Conservation (phyloP, 2,329 filamentous ascomycete species). For the Ascochyta fabae region DNA sequence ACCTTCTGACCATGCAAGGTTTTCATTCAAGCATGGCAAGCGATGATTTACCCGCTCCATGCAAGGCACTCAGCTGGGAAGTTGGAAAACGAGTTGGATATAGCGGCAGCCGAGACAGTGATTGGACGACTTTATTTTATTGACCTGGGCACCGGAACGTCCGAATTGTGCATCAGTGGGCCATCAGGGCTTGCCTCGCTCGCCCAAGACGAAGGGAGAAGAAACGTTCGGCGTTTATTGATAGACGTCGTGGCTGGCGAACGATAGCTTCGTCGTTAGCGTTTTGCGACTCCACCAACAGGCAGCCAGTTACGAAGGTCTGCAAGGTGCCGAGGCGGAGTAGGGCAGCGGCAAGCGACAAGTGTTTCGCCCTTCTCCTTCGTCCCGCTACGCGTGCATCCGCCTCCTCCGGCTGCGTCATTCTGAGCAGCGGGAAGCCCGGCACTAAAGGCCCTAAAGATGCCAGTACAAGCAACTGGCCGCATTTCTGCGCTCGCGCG, state of each 20-base stretch:
- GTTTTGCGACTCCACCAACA: slow-evolving; percentile 10
- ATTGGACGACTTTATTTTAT: slow-evolving; percentile 32
- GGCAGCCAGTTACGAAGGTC: slow-evolving; percentile 21
- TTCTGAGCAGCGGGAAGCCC: slow-evolving; percentile 34
- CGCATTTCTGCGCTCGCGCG: slow-evolving; percentile 23
- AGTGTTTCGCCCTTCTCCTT: slow-evolving; percentile 34
- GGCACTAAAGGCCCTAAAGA: slow-evolving; percentile 29
- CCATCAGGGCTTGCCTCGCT: slow-evolving; percentile 19
- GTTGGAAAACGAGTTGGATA: slow-evolving; percentile 19
- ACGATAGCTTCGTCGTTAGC: slow-evolving; percentile 2
- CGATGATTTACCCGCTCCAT: slow-evolving; percentile 45
- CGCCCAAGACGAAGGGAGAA: slow-evolving; percentile 17
- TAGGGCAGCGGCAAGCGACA: slow-evolving; percentile 15
- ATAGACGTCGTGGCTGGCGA: slow-evolving; percentile 18
- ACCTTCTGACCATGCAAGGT: slow-evolving; percentile 40
- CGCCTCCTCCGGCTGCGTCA: slow-evolving; percentile 41
- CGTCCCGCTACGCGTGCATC: slow-evolving; percentile 30
- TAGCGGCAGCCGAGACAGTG: slow-evolving; percentile 18
- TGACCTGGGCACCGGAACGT: slow-evolving; percentile 32
- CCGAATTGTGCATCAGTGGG: slow-evolving; percentile 35
- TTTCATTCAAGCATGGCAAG: slow-evolving; percentile 30
- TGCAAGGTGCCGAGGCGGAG: slow-evolving; percentile 28
- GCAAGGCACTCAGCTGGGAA: slow-evolving; percentile 43
- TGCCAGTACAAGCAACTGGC: slow-evolving; percentile 19
- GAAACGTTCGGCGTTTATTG: slow-evolving; percentile 18